phyloP scores from a whole-genome alignment of 2,329 filamentous ascomycete genomes.

The Xylaria sp. region DNA sequence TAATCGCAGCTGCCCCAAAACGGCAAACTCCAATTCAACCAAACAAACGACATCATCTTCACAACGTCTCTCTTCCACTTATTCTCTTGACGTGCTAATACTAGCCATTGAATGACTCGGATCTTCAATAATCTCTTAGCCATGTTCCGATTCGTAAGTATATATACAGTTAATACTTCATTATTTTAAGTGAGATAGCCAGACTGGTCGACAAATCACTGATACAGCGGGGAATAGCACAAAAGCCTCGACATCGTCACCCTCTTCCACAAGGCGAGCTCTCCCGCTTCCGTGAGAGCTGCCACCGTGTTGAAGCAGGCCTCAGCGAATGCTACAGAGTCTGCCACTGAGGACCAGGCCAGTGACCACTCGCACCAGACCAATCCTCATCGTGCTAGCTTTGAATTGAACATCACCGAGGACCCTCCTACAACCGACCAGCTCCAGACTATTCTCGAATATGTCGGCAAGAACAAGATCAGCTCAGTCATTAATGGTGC shows the following conservation, averaged over 20 bases:
- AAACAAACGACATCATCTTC: slow-evolving; percentile 11
- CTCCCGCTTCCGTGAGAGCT: slow-evolving; percentile 73
- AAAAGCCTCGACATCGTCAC: slow-evolving; percentile 91
- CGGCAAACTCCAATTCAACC: slow-evolving; percentile 26
- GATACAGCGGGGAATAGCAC: slow-evolving; percentile 53
- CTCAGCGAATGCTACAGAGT: slow-evolving; percentile 69
- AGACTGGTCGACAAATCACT: not conserved
- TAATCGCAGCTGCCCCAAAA: slow-evolving; percentile 30
- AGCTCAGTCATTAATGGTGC: slow-evolving; percentile 74
- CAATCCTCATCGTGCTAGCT: slow-evolving; percentile 63
- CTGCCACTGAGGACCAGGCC: slow-evolving; percentile 76
- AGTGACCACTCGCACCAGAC: slow-evolving; percentile 68
- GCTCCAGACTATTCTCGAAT: slow-evolving; percentile 82
- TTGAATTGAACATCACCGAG: slow-evolving; percentile 87
- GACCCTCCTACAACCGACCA: slow-evolving; percentile 81
- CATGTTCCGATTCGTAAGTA: slow-evolving; percentile 35
- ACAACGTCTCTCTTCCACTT: not conserved
- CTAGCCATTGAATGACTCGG: not conserved
- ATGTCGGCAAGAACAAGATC: slow-evolving; percentile 70
- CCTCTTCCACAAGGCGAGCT: slow-evolving; percentile 87
- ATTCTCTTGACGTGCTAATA: not conserved
- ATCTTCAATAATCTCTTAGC: not conserved
- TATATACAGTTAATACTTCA: not conserved
- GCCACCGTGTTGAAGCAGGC: slow-evolving; percentile 81
- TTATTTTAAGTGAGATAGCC: not conserved